These are phyloP conservation scores for Thelonectria discophora DNA, from an alignment of 2,329 filamentous ascomycete genomes.

Conservation along the genomic window DNA sequence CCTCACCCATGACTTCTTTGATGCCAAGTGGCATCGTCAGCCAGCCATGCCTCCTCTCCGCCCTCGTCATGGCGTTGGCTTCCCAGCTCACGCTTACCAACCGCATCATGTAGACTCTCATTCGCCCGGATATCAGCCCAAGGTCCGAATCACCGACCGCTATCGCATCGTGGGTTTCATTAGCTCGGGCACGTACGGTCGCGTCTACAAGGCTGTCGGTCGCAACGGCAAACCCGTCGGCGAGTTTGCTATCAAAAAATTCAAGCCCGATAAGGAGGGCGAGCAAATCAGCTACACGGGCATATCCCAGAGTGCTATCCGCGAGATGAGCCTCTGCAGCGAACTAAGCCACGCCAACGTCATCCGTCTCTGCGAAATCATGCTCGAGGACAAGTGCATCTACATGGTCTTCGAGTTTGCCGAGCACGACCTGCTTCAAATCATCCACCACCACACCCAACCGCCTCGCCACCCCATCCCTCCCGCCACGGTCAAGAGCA, in stretches of 20 bases:
- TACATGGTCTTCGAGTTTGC: constrained; percentile 99
- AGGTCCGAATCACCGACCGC: constrained; percentile 88
- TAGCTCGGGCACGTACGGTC: constrained; percentile 95
- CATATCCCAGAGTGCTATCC: constrained; percentile 95
- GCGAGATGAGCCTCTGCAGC: constrained; percentile 96
- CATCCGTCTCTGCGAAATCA: constrained; percentile 91
- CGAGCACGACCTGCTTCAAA: constrained; percentile 95
- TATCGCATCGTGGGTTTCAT: constrained; percentile 99
- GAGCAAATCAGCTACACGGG: constrained; percentile 95
- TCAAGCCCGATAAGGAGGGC: constrained; percentile 98
- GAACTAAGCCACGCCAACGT: constrained; percentile 91
- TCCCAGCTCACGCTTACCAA: constrained; percentile 46
- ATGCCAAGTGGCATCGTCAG: constrained; percentile 22
- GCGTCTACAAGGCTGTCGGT: constrained; percentile 93
- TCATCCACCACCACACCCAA: constrained; percentile 97
- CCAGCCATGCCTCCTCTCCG: constrained; percentile 48
- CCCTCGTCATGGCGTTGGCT: constrained; percentile 44
- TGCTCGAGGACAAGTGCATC: constrained; percentile 98
- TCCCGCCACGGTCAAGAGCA: constrained; percentile 87
- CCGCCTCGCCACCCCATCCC: constrained; percentile 89
- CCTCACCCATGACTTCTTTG: constrained; percentile 6
- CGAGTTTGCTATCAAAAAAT: constrained; percentile 99
- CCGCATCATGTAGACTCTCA: constrained; percentile 57
- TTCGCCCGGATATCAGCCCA: constrained; percentile 70
- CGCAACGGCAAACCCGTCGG: constrained; percentile 62